These are phyloP conservation scores for Saccharum officinarum DNA, from an alignment of 176 grass and related monocot genomes.

Conservation along the genomic window DNA sequence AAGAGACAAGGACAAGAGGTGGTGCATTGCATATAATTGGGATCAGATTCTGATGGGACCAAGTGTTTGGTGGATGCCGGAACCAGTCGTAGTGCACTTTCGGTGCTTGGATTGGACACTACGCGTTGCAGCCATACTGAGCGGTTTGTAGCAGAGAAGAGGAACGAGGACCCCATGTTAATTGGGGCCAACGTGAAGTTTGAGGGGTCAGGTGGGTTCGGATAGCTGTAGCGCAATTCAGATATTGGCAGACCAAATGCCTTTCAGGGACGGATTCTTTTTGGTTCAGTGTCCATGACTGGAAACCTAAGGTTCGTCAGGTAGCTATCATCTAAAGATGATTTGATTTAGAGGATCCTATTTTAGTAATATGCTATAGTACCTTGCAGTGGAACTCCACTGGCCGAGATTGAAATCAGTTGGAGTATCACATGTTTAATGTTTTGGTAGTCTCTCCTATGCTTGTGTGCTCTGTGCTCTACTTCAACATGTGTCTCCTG, in stretches of 20 bases:
- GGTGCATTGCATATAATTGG: not conserved
- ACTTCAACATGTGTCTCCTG: not conserved
- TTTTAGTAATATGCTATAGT: not conserved
- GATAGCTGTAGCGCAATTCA: constrained; percentile 5
- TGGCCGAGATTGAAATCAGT: not conserved
- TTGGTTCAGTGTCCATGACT: not conserved
- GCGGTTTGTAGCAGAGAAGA: not conserved
- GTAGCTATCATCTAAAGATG: not conserved
- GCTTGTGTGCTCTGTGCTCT: not conserved
- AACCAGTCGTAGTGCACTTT: not conserved
- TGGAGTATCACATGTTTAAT: constrained; percentile 6
- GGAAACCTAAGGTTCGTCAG: not conserved
- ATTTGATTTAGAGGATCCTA: not conserved
- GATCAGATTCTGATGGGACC: constrained; percentile 14
- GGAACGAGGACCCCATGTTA: constrained; percentile 9
- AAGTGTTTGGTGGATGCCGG: constrained; percentile 18
- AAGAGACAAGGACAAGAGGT: constrained; percentile 5
- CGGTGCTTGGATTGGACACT: not conserved
- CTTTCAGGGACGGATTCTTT: not conserved
- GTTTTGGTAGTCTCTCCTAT: not conserved
- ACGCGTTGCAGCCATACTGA: not conserved
- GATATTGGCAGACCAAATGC: not conserved
- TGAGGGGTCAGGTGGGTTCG: not conserved
- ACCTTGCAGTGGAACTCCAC: not conserved
- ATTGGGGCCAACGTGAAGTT: not conserved